These are phyloP conservation scores for Clavariopsis aquatica DNA, from an alignment of 495 filamentous ascomycete species.

Conservation along the genomic window DNA sequence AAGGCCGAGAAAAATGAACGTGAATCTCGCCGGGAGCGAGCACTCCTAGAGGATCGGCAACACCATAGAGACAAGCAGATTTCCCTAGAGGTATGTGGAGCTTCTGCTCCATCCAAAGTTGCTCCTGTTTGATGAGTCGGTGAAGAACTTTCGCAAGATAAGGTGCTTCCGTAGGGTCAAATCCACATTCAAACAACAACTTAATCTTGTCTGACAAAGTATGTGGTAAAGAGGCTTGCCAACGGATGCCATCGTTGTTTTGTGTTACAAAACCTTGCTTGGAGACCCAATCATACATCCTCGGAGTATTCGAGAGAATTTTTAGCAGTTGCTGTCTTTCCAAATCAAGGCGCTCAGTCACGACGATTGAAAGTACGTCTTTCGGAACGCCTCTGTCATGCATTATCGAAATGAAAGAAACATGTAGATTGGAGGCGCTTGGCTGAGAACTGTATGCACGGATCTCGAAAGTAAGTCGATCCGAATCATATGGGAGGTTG, in stretches of 20 bases:
- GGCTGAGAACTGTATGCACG: constrained; percentile 62
- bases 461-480: constrained; percentile 74
- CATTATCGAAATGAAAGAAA: constrained; percentile 77
- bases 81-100: constrained; percentile 70
- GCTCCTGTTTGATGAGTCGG: constrained; percentile 57
- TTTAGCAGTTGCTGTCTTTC: constrained; percentile 63
- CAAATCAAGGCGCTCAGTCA: constrained; percentile 58
- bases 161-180: constrained; percentile 55
- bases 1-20: constrained; percentile 72
- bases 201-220: constrained; percentile 54
- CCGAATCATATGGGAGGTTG: constrained; percentile 43
- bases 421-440: constrained; percentile 66
- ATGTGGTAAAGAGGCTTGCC: constrained; percentile 58
- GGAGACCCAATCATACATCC: constrained; percentile 61
- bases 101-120: constrained; percentile 57
- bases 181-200: constrained; percentile 53
- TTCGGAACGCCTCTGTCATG: constrained; percentile 62
- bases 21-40: constrained; percentile 77
- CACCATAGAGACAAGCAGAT: constrained; percentile 79
- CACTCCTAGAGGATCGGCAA: constrained; percentile 73
- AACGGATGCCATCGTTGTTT: constrained; percentile 41
- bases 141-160: constrained; percentile 62
- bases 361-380: constrained; percentile 58
- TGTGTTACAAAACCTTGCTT: constrained; percentile 32
- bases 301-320: constrained; percentile 53